Evolutionary conservation across 1,139 yeast genomes (phyloP).

Genomic region (Lipomyces yarrowii): DNA sequence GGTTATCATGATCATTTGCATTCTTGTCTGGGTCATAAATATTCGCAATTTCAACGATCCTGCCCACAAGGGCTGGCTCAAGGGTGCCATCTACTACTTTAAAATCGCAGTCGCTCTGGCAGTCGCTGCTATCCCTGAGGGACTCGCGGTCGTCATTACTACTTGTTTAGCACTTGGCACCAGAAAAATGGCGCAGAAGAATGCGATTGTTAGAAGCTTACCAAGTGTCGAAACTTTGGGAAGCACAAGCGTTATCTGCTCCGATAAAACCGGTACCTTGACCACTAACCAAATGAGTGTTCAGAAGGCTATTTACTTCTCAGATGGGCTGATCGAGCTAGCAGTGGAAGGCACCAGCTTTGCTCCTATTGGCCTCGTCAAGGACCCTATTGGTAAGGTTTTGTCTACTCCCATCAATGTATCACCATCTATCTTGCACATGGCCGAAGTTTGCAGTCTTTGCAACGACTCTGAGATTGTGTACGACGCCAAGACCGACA

Average conservation of each 20-base stretch:
- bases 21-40: conserved; percentile 51
- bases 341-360: conserved; percentile 49
- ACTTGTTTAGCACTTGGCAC: conserved; percentile 57
- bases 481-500: conserved; percentile 33
- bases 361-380: conserved; percentile 45
- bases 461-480: conserved; percentile 45
- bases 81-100: conserved; percentile 53
- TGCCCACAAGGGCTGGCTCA: conserved; percentile 47
- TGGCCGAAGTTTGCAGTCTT: conserved; percentile 40
- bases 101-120: conserved; percentile 57
- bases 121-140: conserved; percentile 55
- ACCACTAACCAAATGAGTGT: conserved; percentile 51
- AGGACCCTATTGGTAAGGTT: conserved; percentile 35
- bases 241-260: conserved; percentile 56
- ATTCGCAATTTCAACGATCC: conserved; percentile 48
- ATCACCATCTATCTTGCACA: conserved; percentile 40
- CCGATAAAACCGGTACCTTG: conserved; percentile 74
- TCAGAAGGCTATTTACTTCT: conserved; percentile 45
- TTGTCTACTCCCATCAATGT: conserved; percentile 20
- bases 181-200: conserved; percentile 52
- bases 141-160: conserved; percentile 54
- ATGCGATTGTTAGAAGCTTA: conserved; percentile 54
- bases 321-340: conserved; percentile 47
- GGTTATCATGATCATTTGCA: conserved; percentile 48
- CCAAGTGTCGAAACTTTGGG: conserved; percentile 45